A percentile compares a stretch with the other conserved stretches of the same genome.
Evolutionary conservation across 768 basidiomycete species (phyloP).

Genomic region (Podaxis pistillaris): DNA sequence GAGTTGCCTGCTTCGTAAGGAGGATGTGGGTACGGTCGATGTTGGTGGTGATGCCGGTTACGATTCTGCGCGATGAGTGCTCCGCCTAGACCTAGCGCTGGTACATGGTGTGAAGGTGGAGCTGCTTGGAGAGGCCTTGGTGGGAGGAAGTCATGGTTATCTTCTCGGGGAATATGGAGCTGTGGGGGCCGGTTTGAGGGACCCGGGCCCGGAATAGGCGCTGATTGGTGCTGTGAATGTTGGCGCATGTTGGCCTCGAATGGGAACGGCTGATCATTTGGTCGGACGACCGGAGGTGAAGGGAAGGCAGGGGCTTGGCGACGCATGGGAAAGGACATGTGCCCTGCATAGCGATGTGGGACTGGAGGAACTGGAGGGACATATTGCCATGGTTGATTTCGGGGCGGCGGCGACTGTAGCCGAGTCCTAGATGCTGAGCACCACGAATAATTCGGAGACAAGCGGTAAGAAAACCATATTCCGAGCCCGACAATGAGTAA

Average conservation of each 20-base stretch:
- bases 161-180: conserved; percentile 15
- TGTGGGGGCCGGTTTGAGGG: conserved; percentile 21
- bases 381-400: conserved; percentile 27
- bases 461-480: background rate
- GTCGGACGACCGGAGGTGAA: conserved; percentile 44
- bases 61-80: conserved; percentile 48
- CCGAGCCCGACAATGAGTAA: background rate
- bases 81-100: conserved; percentile 65
- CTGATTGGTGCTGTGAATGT: conserved; percentile 9
- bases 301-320: conserved; percentile 30
- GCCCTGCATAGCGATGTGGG: conserved; percentile 34
- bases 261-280: conserved; percentile 49
- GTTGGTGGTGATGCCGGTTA: conserved; percentile 16
- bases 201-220: conserved; percentile 24
- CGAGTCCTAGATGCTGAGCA: conserved; percentile 20
- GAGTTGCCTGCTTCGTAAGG: conserved; percentile 1
- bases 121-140: conserved; percentile 27
- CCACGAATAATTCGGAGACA: background rate
- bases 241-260: conserved; percentile 37
- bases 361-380: conserved; percentile 60
- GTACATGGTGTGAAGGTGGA: conserved; percentile 53
- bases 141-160: conserved; percentile 21
- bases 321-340: conserved; percentile 38
- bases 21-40: background rate
- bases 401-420: conserved; percentile 50